These are phyloP conservation scores for Mrakiaceae sp. DNA, from an alignment of 1,284 basidiomycete genomes.

Conservation along the genomic window DNA sequence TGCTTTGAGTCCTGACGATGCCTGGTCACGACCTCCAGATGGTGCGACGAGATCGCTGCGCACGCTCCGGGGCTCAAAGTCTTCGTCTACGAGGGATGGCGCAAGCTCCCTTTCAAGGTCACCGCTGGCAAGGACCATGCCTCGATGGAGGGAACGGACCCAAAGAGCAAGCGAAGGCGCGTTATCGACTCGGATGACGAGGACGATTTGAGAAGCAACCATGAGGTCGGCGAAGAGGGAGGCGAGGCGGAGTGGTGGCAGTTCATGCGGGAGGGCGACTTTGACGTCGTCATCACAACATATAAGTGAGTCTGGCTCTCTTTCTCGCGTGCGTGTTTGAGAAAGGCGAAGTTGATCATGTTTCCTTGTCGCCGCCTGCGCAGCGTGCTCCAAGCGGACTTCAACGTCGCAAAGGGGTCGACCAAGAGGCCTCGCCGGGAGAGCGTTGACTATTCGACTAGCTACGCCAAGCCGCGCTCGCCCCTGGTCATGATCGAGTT, in stretches of 20 bases:
- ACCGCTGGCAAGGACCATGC: not conserved
- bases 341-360: not conserved
- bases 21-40: not conserved
- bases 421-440: not conserved
- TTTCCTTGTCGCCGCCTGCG: not conserved
- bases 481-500: constrained; percentile 13
- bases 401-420: not conserved
- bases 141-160: not conserved
- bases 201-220: not conserved
- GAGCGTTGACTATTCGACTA: constrained; percentile 1
- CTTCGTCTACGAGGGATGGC: constrained; percentile 12
- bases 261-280: not conserved
- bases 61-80: constrained; percentile 13
- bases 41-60: constrained; percentile 12
- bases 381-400: constrained; percentile 4
- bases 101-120: constrained; percentile 7
- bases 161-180: not conserved
- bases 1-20: not conserved
- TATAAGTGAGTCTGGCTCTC: constrained; percentile 4
- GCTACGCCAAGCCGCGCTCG: not conserved
- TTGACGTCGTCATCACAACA: constrained; percentile 10
- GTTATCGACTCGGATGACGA: not conserved
- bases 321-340: not conserved
- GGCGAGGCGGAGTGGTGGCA: constrained; percentile 10
- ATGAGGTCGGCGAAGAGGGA: not conserved